Base-by-base conservation (phyloP, 257 asterid genomes). In the Solanum habrochaites region DNA sequence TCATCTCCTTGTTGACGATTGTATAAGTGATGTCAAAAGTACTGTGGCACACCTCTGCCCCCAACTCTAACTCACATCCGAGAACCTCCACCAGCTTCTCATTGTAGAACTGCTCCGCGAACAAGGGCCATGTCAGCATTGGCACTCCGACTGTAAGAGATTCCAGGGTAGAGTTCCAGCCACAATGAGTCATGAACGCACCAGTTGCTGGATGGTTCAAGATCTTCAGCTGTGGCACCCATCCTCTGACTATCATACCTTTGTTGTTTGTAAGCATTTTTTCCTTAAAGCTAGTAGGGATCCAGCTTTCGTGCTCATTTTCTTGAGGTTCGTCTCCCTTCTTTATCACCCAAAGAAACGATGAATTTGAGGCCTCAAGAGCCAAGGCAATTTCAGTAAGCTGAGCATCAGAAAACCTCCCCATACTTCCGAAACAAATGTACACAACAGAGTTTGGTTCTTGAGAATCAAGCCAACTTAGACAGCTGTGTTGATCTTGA, bases 61-160 rank as follows among this genome's bases (percentile, higher is more conserved):
- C 92, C 90, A 0, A 88, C 87, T 4, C 87, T 21, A 6, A 90
- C 85, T 90, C 90, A 15, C 86, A 29, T 20, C 35, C 66, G 31
- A 88, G 81, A 42, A 88, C 42, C 82, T 43, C 56, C 25, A 86
- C 13, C 10, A 83, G 71, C 69, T 89, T 89, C 85, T 90, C 91
- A 31, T 86, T 89, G 84, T 87, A 89, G 72, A 90, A 89, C 37
- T 87, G 90, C 69, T 90, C 91, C 0, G 91, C 87, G 27, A 83
- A 90, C 12, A 90, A 12, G 3, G 91, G 92, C 90, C 92, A 89
- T n/a, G 92, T 89, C n/a, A 87, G 88, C 74, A 87, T 25, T 1
- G 92, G 90, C 18, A 90, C 90, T 2, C 92, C 88, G 1, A 87
- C 85, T 6, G 84, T 78, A 3, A 90, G 25, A 18, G 87, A 88